Evolutionary conservation across 1,284 basidiomycete genomes (phyloP).

Genomic region (Farysia itapuensis): DNA sequence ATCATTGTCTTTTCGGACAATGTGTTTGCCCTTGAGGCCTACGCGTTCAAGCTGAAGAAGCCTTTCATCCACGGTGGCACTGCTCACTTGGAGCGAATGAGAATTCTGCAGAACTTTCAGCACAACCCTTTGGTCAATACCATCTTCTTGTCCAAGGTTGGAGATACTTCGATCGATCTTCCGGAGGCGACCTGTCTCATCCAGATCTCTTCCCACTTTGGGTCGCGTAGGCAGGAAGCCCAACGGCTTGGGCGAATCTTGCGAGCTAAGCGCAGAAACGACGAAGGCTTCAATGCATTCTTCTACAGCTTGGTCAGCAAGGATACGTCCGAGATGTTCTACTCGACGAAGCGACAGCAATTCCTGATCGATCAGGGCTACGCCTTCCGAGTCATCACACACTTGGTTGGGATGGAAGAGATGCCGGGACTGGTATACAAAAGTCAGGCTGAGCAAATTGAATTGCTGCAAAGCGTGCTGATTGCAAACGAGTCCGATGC

Average conservation of each 20-base stretch:
- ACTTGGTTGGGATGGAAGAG: conserved; percentile 85
- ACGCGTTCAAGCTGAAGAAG: conserved; percentile 90
- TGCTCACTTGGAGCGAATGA: conserved; percentile 91
- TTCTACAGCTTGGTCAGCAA: conserved; percentile 99
- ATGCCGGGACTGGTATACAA: conserved; percentile 88
- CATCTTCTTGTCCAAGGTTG: conserved; percentile 98
- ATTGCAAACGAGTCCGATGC: conserved; percentile 88
- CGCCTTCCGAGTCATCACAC: conserved; percentile 98
- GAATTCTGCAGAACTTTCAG: conserved; percentile 92
- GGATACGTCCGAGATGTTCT: conserved; percentile 99
- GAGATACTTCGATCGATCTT: conserved; percentile 97
- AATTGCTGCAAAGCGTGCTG: conserved; percentile 84
- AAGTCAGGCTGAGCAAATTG: conserved; percentile 89
- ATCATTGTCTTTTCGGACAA: conserved; percentile 99
- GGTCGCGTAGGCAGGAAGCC: conserved; percentile 95
- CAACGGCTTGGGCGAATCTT: conserved; percentile 91
- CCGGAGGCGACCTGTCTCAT: conserved; percentile 99
- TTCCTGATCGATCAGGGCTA: conserved; percentile 99
- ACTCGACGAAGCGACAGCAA: conserved; percentile 97
- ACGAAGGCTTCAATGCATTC: conserved; percentile 99
- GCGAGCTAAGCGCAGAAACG: conserved; percentile 93
- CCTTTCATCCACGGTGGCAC: conserved; percentile 96
- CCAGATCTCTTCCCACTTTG: conserved; percentile 99
- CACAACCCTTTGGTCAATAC: conserved; percentile 92
- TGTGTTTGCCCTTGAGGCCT: conserved; percentile 94